A percentile compares a stretch with the other conserved stretches of the same genome.
Evolutionary conservation across 768 basidiomycete species (phyloP).

Genomic region (Lactarius vividus): DNA sequence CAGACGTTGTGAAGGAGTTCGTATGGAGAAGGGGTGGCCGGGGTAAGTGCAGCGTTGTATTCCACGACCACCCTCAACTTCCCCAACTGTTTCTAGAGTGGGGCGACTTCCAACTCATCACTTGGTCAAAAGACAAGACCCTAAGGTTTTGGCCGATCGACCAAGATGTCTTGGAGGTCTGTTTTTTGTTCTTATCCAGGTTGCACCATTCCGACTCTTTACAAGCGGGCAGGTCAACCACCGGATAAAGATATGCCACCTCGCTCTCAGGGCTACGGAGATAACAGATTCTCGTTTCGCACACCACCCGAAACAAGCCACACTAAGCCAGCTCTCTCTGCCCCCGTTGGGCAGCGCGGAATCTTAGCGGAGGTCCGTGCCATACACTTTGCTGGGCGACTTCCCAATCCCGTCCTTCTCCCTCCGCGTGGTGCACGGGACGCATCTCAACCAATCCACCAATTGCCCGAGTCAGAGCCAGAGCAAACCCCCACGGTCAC

Average conservation of each 20-base stretch:
- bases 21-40: constrained; percentile 81
- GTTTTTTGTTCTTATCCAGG: constrained; percentile 14
- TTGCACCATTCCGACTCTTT: not conserved
- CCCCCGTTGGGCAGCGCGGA: constrained; percentile 61
- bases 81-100: constrained; percentile 31
- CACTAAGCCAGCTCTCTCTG: constrained; percentile 44
- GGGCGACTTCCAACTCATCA: constrained; percentile 61
- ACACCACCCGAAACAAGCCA: constrained; percentile 44
- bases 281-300: constrained; percentile 49
- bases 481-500: constrained; percentile 29
- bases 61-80: not conserved
- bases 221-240: constrained; percentile 33
- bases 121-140: constrained; percentile 89
- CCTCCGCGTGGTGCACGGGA: constrained; percentile 14
- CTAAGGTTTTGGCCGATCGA: constrained; percentile 89
- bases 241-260: constrained; percentile 20
- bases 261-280: constrained; percentile 26
- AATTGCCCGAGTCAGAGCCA: constrained; percentile 21
- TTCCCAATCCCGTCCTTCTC: constrained; percentile 33
- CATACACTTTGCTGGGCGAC: constrained; percentile 36
- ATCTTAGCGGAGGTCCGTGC: constrained; percentile 74
- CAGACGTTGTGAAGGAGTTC: constrained; percentile 95
- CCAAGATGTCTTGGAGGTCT: constrained; percentile 63
- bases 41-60: constrained; percentile 38
- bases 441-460: constrained; percentile 6